Evolutionary conservation across 768 basidiomycete genomes (phyloP).

Genomic region (Mrakia frigida): DNA sequence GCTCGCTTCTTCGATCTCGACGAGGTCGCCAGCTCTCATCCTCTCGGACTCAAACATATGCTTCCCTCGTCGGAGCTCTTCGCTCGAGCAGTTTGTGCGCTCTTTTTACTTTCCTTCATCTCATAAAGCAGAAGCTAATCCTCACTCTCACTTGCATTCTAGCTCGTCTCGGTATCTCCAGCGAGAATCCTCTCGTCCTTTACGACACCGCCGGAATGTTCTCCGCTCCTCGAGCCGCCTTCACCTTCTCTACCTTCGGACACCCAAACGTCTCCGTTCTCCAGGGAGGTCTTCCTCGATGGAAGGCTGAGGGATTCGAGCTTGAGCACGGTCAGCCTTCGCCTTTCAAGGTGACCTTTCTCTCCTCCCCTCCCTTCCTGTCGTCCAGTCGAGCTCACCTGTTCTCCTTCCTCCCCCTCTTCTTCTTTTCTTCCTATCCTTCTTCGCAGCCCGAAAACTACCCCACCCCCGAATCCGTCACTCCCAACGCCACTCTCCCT

Average conservation of each 20-base stretch:
- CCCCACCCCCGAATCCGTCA: constrained; percentile 16
- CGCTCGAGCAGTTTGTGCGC: constrained; percentile 70
- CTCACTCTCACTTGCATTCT: background rate
- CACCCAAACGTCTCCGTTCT: constrained; percentile 80
- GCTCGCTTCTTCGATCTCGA: constrained; percentile 77
- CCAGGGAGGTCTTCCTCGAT: constrained; percentile 80
- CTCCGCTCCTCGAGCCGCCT: constrained; percentile 84
- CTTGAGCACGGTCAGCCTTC: constrained; percentile 34
- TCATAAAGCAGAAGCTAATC: background rate
- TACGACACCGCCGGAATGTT: constrained; percentile 91
- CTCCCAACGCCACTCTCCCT: background rate
- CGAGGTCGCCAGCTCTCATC: constrained; percentile 49
- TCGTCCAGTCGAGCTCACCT: constrained; percentile 29
- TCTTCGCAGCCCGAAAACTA: constrained; percentile 51
- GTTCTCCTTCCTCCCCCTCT: background rate
- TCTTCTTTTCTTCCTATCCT: constrained; percentile 47
- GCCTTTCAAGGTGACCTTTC: constrained; percentile 19
- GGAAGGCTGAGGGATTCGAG: constrained; percentile 31
- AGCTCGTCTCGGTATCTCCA: constrained; percentile 1
- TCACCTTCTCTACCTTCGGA: constrained; percentile 88
- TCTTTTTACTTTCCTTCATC: constrained; percentile 13
- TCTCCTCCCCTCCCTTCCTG: background rate
- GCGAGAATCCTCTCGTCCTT: constrained; percentile 68
- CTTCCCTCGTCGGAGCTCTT: constrained; percentile 71
- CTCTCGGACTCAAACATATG: constrained; percentile 78